Conservation (phyloP, 495 filamentous ascomycete species). For the Penicillium simplicissimum region DNA sequence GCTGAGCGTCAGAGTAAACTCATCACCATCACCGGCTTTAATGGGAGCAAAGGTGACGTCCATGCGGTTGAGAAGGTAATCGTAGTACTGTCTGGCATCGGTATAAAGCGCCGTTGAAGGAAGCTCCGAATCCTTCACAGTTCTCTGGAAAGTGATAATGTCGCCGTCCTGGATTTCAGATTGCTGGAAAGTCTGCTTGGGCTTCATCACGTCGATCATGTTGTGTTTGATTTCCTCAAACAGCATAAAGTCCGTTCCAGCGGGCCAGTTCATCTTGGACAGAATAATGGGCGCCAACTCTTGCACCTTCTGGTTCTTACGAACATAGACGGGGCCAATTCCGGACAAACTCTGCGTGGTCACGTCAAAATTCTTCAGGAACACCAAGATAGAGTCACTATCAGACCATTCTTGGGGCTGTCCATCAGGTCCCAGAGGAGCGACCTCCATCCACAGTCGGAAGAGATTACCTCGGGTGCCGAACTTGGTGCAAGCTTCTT, state of each 20-base stretch:
- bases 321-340: constrained; percentile 79
- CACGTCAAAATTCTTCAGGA: constrained; percentile 89
- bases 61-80: constrained; percentile 84
- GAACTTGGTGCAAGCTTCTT: constrained; percentile 71
- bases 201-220: constrained; percentile 95
- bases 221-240: constrained; percentile 97
- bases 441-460: constrained; percentile 82
- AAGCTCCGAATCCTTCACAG: constrained; percentile 61
- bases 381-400: constrained; percentile 71
- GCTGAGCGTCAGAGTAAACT: constrained; percentile 74
- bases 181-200: constrained; percentile 80
- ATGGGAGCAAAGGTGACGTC: constrained; percentile 56
- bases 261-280: constrained; percentile 85
- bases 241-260: constrained; percentile 61
- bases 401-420: constrained; percentile 63
- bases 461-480: constrained; percentile 72
- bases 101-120: constrained; percentile 47
- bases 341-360: constrained; percentile 73
- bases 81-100: constrained; percentile 85
- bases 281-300: constrained; percentile 81
- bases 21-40: constrained; percentile 44
- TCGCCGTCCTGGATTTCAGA: constrained; percentile 97
- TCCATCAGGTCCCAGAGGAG: constrained; percentile 66
- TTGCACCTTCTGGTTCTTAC: constrained; percentile 79
- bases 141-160: constrained; percentile 89